phyloP scores from a whole-genome alignment of 306 rosid genomes.

The Trifolium fragiferum region DNA sequence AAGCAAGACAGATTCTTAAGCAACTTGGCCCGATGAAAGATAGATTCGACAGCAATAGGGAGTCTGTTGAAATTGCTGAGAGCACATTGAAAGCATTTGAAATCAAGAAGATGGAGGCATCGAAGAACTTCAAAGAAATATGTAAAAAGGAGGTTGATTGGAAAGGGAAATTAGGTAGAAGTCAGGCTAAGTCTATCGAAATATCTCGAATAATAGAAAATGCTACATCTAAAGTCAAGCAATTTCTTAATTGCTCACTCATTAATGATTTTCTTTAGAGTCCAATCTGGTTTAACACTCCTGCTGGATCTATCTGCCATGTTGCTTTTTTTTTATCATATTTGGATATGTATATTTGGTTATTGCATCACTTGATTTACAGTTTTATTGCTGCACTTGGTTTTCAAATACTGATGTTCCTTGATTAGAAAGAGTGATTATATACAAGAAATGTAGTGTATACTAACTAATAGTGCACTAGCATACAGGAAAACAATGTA shows the following conservation, averaged over 20 bases:
- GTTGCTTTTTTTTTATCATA: no score
- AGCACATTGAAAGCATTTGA: not conserved
- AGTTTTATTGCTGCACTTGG: no score
- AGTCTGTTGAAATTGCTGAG: not conserved
- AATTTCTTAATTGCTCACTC: slow-evolving; percentile 21
- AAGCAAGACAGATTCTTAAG: not conserved
- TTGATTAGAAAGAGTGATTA: no score
- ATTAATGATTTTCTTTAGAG: slow-evolving; percentile 21
- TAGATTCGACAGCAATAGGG: not conserved
- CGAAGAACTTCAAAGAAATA: not conserved
- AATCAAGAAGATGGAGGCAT: not conserved
- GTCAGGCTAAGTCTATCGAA: not conserved
- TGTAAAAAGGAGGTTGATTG: not conserved
- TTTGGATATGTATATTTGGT: no score
- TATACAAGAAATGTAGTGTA: no score
- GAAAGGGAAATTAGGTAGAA: slow-evolving; percentile 16
- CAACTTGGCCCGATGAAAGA: not conserved
- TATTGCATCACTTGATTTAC: no score
- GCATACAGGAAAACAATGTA: no score
- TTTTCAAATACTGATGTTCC: no score
- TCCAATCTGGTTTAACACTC: no score
- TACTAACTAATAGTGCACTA: no score
- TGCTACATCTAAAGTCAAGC: not conserved
- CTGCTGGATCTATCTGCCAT: no score
- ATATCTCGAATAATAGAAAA: not conserved